A percentile compares a stretch with the other conserved stretches of the same genome.
Evolutionary conservation across 2,329 filamentous ascomycete species (phyloP).

Genomic region (Penicillium sp.): DNA sequence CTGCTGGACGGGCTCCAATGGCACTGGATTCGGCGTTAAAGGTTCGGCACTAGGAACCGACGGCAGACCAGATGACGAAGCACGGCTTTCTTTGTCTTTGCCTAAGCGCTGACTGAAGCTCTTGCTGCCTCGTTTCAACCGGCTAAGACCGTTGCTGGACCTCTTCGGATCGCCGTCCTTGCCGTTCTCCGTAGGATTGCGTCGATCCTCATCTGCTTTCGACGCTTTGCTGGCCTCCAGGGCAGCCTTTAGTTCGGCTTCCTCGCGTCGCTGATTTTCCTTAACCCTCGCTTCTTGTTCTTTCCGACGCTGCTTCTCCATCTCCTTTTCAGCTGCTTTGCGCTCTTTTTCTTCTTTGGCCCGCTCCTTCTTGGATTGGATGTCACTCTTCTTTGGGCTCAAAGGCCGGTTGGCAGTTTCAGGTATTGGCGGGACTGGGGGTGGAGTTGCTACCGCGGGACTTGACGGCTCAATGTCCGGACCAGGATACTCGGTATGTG

Average conservation of each 20-base stretch:
- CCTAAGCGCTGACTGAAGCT: conserved; percentile 65
- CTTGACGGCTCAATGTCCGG: no score
- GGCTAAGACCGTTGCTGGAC: conserved; percentile 53
- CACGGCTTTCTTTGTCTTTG: conserved; percentile 32
- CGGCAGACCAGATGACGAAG: conserved; percentile 21
- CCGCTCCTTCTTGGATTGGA: conserved; percentile 56
- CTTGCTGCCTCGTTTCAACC: conserved; percentile 64
- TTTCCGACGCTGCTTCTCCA: conserved; percentile 48
- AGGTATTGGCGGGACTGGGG: conserved; percentile 28
- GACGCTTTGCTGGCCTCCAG: conserved; percentile 57
- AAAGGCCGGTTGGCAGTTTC: conserved; percentile 28
- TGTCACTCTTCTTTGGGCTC: conserved; percentile 54
- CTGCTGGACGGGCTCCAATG: conserved; percentile 12
- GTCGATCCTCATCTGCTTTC: no score
- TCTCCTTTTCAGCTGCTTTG: no score
- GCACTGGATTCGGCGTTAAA: no score
- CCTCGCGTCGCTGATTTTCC: conserved; percentile 46
- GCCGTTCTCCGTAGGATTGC: no score
- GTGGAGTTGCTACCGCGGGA: no score
- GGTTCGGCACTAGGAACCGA: no score
- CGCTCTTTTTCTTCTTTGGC: conserved; percentile 45
- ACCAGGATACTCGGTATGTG: no score
- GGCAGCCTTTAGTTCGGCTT: conserved; percentile 54
- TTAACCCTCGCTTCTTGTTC: conserved; percentile 48
- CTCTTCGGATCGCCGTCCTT: no score